Evolutionary conservation across 179 eudicot species (phyloP).

Genomic region (Kewa caespitosa): DNA sequence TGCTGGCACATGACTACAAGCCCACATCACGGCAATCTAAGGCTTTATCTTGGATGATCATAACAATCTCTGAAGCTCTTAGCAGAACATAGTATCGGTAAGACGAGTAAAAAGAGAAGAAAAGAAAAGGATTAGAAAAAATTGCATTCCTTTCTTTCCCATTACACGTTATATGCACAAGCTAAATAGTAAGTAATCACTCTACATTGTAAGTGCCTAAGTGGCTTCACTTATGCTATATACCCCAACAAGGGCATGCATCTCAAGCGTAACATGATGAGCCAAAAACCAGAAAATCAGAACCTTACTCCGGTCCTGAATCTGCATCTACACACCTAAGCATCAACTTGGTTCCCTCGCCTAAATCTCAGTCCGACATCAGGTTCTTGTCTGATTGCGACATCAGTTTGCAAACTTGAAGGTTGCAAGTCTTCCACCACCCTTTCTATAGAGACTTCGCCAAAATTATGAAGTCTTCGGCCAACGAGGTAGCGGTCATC

Average conservation of each 20-base stretch:
- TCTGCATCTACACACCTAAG: conserved; percentile 23
- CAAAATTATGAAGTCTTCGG: conserved; percentile 87
- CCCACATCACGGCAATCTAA: too few relatives aligned
- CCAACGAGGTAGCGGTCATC: conserved; percentile 93
- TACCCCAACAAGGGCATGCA: conserved; percentile 1
- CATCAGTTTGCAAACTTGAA: conserved; percentile 22
- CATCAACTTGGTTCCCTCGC: conserved; percentile 48
- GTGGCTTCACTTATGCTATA: conserved; percentile 16
- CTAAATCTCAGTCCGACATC: conserved; percentile 64
- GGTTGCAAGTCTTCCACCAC: conserved; percentile 25
- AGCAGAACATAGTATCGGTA: too few relatives aligned
- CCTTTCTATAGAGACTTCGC: conserved; percentile 39
- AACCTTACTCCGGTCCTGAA: neutral
- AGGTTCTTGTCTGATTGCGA: conserved; percentile 33
- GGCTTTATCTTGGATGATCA: too few relatives aligned
- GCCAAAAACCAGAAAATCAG: neutral
- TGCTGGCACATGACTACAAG: too few relatives aligned
- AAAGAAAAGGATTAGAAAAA: neutral
- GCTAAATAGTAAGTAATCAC: conserved; percentile 24
- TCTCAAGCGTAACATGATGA: neutral
- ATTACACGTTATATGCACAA: conserved; percentile 31
- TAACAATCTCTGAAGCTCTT: too few relatives aligned
- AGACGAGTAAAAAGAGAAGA: too few relatives aligned
- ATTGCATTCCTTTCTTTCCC: conserved; percentile 18
- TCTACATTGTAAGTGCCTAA: conserved; percentile 26